Conservation (phyloP, 192 early-diverging fungal genomes). For the Diversispora eburnea region DNA sequence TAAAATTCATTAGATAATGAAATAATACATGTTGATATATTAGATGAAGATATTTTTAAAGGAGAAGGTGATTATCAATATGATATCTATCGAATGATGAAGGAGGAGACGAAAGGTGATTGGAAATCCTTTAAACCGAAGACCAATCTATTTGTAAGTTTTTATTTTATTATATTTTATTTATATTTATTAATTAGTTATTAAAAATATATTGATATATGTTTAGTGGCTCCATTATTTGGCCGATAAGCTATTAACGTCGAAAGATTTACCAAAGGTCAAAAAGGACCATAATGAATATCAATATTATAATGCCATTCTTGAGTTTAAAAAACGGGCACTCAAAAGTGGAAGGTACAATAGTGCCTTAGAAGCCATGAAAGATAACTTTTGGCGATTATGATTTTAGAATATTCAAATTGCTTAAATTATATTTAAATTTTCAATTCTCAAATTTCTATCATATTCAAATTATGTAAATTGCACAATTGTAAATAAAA, state of each 20-base stretch:
- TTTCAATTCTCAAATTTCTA: slow-evolving; percentile 1
- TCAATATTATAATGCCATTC: slow-evolving; percentile 6
- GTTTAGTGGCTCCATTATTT: slow-evolving; percentile 50
- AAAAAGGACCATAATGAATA: slow-evolving; percentile 6
- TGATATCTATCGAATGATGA: slow-evolving; percentile 73
- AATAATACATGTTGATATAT: slow-evolving; percentile 52
- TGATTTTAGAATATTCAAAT: background rate
- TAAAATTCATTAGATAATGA: slow-evolving; percentile 29
- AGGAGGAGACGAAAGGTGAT: slow-evolving; percentile 36
- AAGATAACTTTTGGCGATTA: slow-evolving; percentile 5
- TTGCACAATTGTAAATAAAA: background rate
- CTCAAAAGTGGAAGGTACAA: slow-evolving; percentile 8
- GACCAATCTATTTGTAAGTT: slow-evolving; percentile 51
- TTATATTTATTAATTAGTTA: slow-evolving; percentile 1
- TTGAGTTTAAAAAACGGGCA: background rate
- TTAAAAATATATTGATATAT: background rate
- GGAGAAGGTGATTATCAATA: slow-evolving; percentile 65
- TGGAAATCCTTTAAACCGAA: slow-evolving; percentile 44
- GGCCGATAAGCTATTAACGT: slow-evolving; percentile 43
- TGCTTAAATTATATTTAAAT: background rate
- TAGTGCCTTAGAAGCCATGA: slow-evolving; percentile 4
- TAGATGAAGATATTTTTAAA: slow-evolving; percentile 51
- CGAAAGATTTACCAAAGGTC: slow-evolving; percentile 33
- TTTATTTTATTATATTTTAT: background rate
- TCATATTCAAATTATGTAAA: slow-evolving; percentile 11